Evolutionary conservation across 1,139 yeast species (phyloP).

Genomic region (Taphrina betulina): DNA sequence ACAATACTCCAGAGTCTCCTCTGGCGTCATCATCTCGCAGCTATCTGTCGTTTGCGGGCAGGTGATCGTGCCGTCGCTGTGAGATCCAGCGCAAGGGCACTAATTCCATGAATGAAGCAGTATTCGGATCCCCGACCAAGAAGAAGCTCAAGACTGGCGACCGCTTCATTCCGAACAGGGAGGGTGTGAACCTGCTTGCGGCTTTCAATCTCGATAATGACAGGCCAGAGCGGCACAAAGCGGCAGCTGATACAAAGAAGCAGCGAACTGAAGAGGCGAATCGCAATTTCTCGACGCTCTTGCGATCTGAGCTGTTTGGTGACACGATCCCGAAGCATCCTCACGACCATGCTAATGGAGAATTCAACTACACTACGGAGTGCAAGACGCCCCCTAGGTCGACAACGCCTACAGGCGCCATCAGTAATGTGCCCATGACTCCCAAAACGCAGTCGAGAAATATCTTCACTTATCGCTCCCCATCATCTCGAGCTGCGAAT

Average conservation of each 20-base stretch:
- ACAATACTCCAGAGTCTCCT: too few species aligned
- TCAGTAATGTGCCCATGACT: conserved; percentile 23
- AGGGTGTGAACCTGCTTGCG: conserved; percentile 86
- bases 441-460: conserved; percentile 49
- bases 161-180: conserved; percentile 77
- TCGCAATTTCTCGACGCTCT: conserved; percentile 76
- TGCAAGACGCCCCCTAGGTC: conserved; percentile 38
- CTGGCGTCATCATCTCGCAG: too few species aligned
- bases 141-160: conserved; percentile 54
- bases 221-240: conserved; percentile 38
- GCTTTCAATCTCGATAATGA: conserved; percentile 57
- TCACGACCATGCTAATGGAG: conserved; percentile 8
- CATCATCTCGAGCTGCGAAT: conserved; percentile 51
- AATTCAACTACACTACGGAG: conserved; percentile 8
- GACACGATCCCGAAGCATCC: conserved; percentile 4
- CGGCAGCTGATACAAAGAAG: conserved; percentile 55
- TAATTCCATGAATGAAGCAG: conserved; percentile 9
- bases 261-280: conserved; percentile 71
- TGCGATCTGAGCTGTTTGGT: conserved; percentile 89
- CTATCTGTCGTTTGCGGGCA: too few species aligned
- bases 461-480: conserved; percentile 64
- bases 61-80: too few species aligned
- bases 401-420: conserved; percentile 24
- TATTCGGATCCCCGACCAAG: conserved; percentile 24
- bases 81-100: too few species aligned